Base-by-base conservation (phyloP, 2,329 filamentous ascomycete genomes). In the Fusarium caatingaense region DNA sequence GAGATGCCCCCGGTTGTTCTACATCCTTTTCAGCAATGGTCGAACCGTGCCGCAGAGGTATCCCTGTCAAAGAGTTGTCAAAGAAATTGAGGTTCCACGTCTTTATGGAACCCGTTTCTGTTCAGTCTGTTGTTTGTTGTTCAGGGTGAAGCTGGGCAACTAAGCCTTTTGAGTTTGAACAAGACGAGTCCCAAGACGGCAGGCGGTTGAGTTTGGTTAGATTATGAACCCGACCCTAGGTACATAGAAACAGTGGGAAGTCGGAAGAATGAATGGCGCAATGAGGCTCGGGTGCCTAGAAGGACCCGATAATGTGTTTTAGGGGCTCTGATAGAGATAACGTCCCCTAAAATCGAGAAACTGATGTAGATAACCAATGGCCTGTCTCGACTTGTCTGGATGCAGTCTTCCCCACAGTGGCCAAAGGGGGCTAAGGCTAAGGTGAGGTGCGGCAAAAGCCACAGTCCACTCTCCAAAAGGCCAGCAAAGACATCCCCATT, bases 401-500 rank as follows among this genome's bases (percentile, higher is more conserved):
- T 50, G 46, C 16, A 32, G 61, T n/a, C 57, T 70, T 70, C 68
- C 68, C 68, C 68, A 71, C 68, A 71, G 68, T 66, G 65, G 67
- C 67, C 60, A 68, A 71, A 71, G 58, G 50, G 46, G 67, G 67
- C 54, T 67, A 68, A 68, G 67, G 34, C 34, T 37, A 37, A 37
- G 34, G 34, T 37, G 34, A 37, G 57, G 41, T 70, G 68, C 68
- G 63, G 59, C 58, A 55, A 60, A 71, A 68, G 64, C 68, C 67
- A 71, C 55, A 53, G 50, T 58, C 62, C 56, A 69, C 53, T 55
- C 62, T 60, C 70, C 64, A 62, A 76, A 75, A 76, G 74, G 74
- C 74, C 74, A 76, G 68, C 74, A 68, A 72, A 71, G 70, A 74
- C 73, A 73, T 60, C 55, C 40, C 56, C 28, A 60, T 67, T 60